Conservation (phyloP, 169 alveolate species). For the Plasmodium chabaudi region DNA sequence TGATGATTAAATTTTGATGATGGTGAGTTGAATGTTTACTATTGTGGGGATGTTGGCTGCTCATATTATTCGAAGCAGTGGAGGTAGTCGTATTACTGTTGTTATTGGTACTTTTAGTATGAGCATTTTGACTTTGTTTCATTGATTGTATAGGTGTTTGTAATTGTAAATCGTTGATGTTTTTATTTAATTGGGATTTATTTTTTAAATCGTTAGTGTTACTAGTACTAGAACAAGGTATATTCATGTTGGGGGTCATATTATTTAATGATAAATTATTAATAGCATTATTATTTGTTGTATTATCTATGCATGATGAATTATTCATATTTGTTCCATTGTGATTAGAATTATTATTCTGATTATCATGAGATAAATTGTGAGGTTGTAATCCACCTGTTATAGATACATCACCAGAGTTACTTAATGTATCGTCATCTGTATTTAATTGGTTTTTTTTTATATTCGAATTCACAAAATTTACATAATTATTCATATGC, state of each 20-base stretch:
- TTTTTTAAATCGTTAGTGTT: constrained; percentile 42
- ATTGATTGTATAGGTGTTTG: constrained; percentile 20
- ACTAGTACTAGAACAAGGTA: constrained; percentile 18
- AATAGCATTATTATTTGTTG: constrained; percentile 29
- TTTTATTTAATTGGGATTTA: constrained; percentile 60
- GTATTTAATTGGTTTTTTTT: constrained; percentile 53
- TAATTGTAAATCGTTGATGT: constrained; percentile 44
- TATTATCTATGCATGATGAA: constrained; percentile 11
- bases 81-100: constrained; percentile 5
- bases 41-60: constrained; percentile 18
- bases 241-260: constrained; percentile 24
- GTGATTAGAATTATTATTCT: constrained; percentile 22
- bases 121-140: constrained; percentile 23
- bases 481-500: constrained; percentile 68
- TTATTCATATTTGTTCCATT: constrained; percentile 31
- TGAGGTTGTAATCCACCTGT: constrained; percentile 35
- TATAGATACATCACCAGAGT: constrained; percentile 60
- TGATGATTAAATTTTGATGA: constrained; percentile 37
- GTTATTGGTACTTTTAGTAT: constrained; percentile 19
- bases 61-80: not conserved
- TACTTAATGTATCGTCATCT: constrained; percentile 65
- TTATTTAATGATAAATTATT: constrained; percentile 41
- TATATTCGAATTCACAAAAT: constrained; percentile 49
- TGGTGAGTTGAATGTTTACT: constrained; percentile 48
- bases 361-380: constrained; percentile 42